Evolutionary conservation across 1,284 basidiomycete genomes (phyloP).

Genomic region (Microbotryum intermedium): DNA sequence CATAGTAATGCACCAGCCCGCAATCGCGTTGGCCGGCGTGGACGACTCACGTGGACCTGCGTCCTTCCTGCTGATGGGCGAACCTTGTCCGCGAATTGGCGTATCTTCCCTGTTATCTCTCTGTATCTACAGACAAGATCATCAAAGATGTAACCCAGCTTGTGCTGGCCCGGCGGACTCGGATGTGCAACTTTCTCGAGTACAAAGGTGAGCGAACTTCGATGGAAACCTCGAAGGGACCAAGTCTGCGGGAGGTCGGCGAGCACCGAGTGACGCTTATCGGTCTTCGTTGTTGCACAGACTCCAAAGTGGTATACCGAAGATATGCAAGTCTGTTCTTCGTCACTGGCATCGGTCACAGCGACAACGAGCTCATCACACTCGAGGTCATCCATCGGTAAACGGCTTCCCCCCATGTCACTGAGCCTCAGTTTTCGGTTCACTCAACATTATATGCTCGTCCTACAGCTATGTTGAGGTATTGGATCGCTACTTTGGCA

Average conservation of each 20-base stretch:
- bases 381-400: constrained; percentile 89
- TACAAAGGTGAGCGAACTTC: constrained; percentile 70
- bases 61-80: not conserved
- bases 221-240: not conserved
- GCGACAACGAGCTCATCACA: constrained; percentile 86
- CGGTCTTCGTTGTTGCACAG: constrained; percentile 4
- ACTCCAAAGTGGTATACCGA: constrained; percentile 83
- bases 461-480: constrained; percentile 73
- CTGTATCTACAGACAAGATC: constrained; percentile 55
- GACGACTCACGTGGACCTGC: not conserved
- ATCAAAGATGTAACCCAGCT: constrained; percentile 99
- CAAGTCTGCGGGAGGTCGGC: too few species aligned
- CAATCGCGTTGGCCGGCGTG: too few species aligned
- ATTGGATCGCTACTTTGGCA: constrained; percentile 98
- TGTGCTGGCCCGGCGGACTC: constrained; percentile 82
- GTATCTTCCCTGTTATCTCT: not conserved
- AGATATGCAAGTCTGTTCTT: constrained; percentile 98
- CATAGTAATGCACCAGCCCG: not conserved
- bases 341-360: constrained; percentile 78
- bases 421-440: not conserved
- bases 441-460: not conserved
- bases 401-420: not conserved
- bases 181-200: constrained; percentile 99
- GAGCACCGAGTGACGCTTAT: not conserved
- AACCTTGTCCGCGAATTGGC: too few species aligned